Conservation (phyloP, 345 rosid genomes). For the Gossypium ekmanianum region DNA sequence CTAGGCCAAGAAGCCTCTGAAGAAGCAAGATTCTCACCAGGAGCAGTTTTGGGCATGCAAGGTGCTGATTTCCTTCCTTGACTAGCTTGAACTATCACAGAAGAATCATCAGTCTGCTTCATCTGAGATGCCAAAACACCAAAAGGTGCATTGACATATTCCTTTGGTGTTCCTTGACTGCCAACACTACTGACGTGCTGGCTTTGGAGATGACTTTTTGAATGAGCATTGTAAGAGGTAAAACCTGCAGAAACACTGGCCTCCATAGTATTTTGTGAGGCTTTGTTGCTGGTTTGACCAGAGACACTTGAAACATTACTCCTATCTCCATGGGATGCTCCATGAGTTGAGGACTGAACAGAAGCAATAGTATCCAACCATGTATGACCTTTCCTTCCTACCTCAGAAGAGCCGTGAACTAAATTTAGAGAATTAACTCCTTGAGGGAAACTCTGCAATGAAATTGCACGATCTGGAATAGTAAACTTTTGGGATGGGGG, state of each 20-base stretch:
- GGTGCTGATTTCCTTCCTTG: conserved; percentile 30
- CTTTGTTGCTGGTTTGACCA: conserved; percentile 34
- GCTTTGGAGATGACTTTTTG: conserved; percentile 41
- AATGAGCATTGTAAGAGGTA: conserved; percentile 41
- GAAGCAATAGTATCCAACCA: conserved; percentile 44
- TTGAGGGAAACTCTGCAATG: conserved; percentile 41
- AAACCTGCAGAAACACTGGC: conserved; percentile 29
- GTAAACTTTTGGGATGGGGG: conserved; percentile 69
- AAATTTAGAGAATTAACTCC: conserved; percentile 27
- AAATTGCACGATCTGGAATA: conserved; percentile 28
- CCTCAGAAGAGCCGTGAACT: conserved; percentile 31
- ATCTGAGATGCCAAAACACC: conserved; percentile 36
- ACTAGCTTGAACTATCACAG: conserved; percentile 42
- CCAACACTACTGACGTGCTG: conserved; percentile 35
- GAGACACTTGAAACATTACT: conserved; percentile 28
- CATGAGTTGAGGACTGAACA: conserved; percentile 18
- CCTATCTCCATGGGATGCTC: conserved; percentile 41
- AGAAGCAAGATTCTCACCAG: conserved; percentile 27
- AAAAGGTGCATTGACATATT: conserved; percentile 31
- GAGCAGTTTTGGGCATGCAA: conserved; percentile 19
- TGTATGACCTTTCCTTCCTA: conserved; percentile 34
- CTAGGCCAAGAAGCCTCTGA: conserved; percentile 29
- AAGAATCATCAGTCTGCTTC: conserved; percentile 34
- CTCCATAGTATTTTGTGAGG: conserved; percentile 20
- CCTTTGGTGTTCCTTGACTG: conserved; percentile 31